Conservation (phyloP, 202 grass and related monocot species). For the Elaeis oleifera region DNA sequence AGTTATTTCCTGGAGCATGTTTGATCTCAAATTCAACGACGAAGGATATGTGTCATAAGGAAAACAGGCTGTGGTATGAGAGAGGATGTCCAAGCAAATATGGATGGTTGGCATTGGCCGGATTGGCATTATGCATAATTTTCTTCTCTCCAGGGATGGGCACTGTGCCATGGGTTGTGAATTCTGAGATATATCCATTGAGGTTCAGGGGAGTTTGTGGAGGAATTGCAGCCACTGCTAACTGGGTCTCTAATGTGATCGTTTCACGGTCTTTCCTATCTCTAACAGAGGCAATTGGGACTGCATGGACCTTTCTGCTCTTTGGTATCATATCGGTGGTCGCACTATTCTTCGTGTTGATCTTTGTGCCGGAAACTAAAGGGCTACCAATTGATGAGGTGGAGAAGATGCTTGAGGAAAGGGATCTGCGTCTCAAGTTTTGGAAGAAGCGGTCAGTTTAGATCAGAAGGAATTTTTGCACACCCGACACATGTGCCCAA, state of each 20-base stretch:
- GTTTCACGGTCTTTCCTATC: constrained; percentile 76
- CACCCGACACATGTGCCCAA: no score
- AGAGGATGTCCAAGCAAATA: constrained; percentile 52
- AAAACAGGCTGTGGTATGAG: constrained; percentile 39
- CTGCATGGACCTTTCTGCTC: constrained; percentile 67
- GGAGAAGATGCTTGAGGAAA: constrained; percentile 57
- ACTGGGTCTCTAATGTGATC: constrained; percentile 67
- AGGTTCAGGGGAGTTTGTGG: constrained; percentile 64
- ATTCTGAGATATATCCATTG: constrained; percentile 91
- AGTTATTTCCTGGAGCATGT: constrained; percentile 51
- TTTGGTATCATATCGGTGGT: constrained; percentile 46
- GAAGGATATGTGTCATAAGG: constrained; percentile 28
- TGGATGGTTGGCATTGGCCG: constrained; percentile 57
- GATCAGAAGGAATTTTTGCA: no score
- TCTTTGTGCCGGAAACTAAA: constrained; percentile 85
- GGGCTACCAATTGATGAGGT: constrained; percentile 82
- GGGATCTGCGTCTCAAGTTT: constrained; percentile 27
- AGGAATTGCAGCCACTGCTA: constrained; percentile 76
- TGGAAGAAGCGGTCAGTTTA: constrained; percentile 14
- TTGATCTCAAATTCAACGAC: constrained; percentile 32
- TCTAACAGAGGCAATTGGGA: constrained; percentile 50
- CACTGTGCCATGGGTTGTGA: constrained; percentile 87
- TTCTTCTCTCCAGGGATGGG: constrained; percentile 91
- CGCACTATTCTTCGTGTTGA: constrained; percentile 60
- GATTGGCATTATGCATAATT: constrained; percentile 64